A percentile compares a stretch with the other conserved stretches of the same genome.
Evolutionary conservation across 2,329 filamentous ascomycete species (phyloP).

Genomic region (Thelonectria blattea): DNA sequence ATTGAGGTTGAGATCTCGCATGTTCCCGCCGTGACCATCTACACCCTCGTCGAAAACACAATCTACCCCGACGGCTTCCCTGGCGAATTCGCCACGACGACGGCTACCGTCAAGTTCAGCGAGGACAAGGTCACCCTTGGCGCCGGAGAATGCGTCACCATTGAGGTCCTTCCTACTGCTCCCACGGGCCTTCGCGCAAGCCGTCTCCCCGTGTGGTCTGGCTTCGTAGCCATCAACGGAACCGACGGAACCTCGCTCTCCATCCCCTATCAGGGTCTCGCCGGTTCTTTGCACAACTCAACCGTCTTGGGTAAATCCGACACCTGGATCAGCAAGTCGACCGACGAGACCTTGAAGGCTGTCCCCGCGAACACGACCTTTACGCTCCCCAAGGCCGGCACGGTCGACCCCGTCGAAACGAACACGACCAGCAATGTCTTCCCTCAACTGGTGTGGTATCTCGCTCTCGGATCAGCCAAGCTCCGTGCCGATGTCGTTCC

Average conservation of each 20-base stretch:
- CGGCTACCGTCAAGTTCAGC: slow-evolving; percentile 52
- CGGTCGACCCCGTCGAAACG: not conserved
- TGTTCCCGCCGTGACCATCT: slow-evolving; percentile 58
- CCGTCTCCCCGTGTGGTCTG: slow-evolving; percentile 50
- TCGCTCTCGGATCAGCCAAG: slow-evolving; percentile 54
- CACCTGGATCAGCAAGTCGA: slow-evolving; percentile 42
- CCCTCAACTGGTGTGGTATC: slow-evolving; percentile 48
- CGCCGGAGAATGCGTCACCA: slow-evolving; percentile 49
- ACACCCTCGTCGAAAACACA: slow-evolving; percentile 49
- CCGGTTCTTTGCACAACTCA: slow-evolving; percentile 43
- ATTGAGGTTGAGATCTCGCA: slow-evolving; percentile 60
- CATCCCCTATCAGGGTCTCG: slow-evolving; percentile 50
- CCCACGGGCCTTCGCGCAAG: slow-evolving; percentile 45
- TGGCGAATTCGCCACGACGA: slow-evolving; percentile 48
- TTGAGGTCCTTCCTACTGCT: slow-evolving; percentile 53
- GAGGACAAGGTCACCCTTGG: slow-evolving; percentile 51
- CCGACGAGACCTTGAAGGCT: slow-evolving; percentile 37
- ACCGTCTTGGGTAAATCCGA: slow-evolving; percentile 33
- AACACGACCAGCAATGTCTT: slow-evolving; percentile 40
- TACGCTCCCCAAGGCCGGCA: slow-evolving; percentile 48
- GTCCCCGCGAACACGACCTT: slow-evolving; percentile 48
- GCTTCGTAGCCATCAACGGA: slow-evolving; percentile 50
- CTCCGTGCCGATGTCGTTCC: slow-evolving; percentile 54
- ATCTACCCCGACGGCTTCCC: slow-evolving; percentile 52
- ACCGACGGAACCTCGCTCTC: slow-evolving; percentile 46